A percentile compares a stretch with the other conserved stretches of the same genome.
phyloP scores from a whole-genome alignment of 768 basidiomycete genomes.

The Floccularia luteovirens region DNA sequence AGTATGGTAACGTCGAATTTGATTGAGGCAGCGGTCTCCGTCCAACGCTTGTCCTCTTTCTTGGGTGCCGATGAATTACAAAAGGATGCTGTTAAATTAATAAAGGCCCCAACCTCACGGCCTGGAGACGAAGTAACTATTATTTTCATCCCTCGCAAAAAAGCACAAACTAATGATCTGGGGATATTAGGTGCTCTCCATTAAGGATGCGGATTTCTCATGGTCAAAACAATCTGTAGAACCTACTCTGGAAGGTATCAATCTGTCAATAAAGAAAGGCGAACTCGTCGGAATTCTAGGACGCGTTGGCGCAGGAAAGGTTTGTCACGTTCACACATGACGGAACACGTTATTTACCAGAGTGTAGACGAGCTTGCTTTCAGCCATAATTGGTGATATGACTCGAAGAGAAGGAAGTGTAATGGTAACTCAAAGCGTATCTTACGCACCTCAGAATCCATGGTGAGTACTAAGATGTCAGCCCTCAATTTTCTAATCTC shows the following conservation, averaged over 20 bases:
- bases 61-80: constrained; percentile 78
- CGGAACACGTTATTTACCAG: background rate
- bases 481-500: background rate
- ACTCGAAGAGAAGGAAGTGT: constrained; percentile 67
- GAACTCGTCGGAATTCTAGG: constrained; percentile 83
- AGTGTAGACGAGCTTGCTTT: constrained; percentile 59
- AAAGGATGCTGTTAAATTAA: constrained; percentile 56
- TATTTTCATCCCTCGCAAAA: background rate
- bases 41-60: constrained; percentile 71
- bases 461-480: constrained; percentile 40
- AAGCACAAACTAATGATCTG: background rate
- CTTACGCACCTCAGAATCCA: constrained; percentile 84
- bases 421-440: constrained; percentile 56
- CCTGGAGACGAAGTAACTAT: constrained; percentile 56
- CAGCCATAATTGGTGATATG: constrained; percentile 88
- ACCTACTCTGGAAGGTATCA: constrained; percentile 73
- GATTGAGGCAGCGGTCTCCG: constrained; percentile 82
- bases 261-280: constrained; percentile 70
- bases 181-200: constrained; percentile 48
- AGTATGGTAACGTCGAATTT: constrained; percentile 70
- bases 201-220: constrained; percentile 72
- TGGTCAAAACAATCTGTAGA: constrained; percentile 57
- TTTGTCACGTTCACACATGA: constrained; percentile 14
- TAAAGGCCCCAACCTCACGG: constrained; percentile 31
- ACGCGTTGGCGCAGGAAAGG: constrained; percentile 89